Percentiles rank a stretch among this genome's conserved stretches.
Conservation (phyloP, 2,329 filamentous ascomycete genomes). For the Acarospora socialis region DNA sequence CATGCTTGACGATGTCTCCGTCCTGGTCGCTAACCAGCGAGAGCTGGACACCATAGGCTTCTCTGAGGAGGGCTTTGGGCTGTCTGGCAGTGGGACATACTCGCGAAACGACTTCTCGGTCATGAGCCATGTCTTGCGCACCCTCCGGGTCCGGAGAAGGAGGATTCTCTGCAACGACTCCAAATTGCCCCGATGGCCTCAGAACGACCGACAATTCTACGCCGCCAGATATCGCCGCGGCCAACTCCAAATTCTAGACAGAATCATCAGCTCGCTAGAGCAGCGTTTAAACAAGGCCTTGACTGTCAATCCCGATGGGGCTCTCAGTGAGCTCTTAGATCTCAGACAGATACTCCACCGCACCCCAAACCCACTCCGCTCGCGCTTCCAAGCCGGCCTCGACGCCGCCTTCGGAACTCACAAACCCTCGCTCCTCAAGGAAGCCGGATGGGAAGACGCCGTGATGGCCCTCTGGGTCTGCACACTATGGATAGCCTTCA, state of each 20-base stretch:
- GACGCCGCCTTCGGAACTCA: conserved; percentile 11
- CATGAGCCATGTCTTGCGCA: conserved; percentile 9
- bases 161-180: conserved; percentile 4
- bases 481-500: conserved; percentile 2
- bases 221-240: conserved; percentile 11
- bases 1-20: conserved; percentile 7
- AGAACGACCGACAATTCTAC: conserved; percentile 9
- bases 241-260: conserved; percentile 10
- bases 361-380: conserved; percentile 4
- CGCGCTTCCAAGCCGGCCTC: conserved; percentile 9
- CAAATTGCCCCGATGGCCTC: conserved; percentile 6
- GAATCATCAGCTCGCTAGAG: conserved; percentile 5
- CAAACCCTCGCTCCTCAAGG: conserved; percentile 8
- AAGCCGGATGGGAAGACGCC: conserved; percentile 9
- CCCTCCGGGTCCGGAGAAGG: conserved; percentile 9
- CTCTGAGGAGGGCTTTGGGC: background rate
- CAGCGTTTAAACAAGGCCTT: conserved; percentile 3
- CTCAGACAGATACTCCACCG: conserved; percentile 8
- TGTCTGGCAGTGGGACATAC: background rate
- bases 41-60: conserved; percentile 4
- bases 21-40: conserved; percentile 10
- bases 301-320: background rate
- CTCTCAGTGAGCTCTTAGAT: conserved; percentile 3
- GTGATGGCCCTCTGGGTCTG: conserved; percentile 12
- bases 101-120: conserved; percentile 12